Conservation (phyloP, 805 yeast species). For the Kodamaea neixiangensis region DNA sequence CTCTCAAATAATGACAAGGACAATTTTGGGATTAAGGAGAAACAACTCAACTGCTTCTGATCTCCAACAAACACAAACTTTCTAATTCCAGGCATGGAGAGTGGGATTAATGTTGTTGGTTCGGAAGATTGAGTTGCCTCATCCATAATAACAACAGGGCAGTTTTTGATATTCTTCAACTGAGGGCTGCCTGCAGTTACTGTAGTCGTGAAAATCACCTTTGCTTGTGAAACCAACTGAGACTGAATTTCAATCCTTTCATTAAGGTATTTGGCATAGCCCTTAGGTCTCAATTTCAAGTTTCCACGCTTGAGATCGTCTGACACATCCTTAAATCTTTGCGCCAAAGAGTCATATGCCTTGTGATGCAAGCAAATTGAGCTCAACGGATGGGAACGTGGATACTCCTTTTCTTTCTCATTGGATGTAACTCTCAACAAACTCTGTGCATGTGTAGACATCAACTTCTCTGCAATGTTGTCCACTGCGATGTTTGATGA, state of each 20-base stretch:
- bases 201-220: slow-evolving; percentile 70
- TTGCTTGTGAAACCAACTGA: slow-evolving; percentile 60
- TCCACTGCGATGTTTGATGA: slow-evolving; percentile 77
- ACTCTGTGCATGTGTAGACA: slow-evolving; percentile 49
- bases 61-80: slow-evolving; percentile 75
- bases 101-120: slow-evolving; percentile 68
- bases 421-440: slow-evolving; percentile 60
- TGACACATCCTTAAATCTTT: slow-evolving; percentile 42
- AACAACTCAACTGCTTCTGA: slow-evolving; percentile 72
- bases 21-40: slow-evolving; percentile 65
- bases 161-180: slow-evolving; percentile 52
- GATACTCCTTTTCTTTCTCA: slow-evolving; percentile 64
- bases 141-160: slow-evolving; percentile 75
- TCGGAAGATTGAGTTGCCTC: slow-evolving; percentile 79
- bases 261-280: slow-evolving; percentile 50
- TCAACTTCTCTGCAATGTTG: slow-evolving; percentile 69
- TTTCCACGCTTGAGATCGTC: slow-evolving; percentile 40
- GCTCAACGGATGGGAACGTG: slow-evolving; percentile 54
- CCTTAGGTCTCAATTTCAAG: slow-evolving; percentile 31
- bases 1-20: slow-evolving; percentile 72
- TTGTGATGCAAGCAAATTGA: slow-evolving; percentile 66
- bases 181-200: slow-evolving; percentile 72
- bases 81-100: slow-evolving; percentile 66
- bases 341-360: slow-evolving; percentile 51
- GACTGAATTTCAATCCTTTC: slow-evolving; percentile 47